Conservation (phyloP, 345 rosid species). For the Jatropha curcas region DNA sequence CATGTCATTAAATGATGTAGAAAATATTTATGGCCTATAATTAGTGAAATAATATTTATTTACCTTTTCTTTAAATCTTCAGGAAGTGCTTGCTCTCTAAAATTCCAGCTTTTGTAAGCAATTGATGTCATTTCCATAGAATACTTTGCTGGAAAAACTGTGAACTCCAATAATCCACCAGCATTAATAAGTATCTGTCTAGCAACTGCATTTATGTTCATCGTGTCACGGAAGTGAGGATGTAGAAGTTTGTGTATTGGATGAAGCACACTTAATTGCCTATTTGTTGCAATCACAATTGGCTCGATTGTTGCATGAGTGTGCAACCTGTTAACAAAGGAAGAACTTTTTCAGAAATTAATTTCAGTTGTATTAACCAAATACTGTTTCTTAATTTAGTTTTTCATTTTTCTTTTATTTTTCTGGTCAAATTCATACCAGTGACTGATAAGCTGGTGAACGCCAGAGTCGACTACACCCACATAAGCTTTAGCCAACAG, state of each 20-base stretch:
- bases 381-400: neutral
- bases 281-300: slow-evolving; percentile 47
- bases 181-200: slow-evolving; percentile 47
- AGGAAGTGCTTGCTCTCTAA: slow-evolving; percentile 46
- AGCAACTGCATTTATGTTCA: slow-evolving; percentile 42
- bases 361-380: neutral
- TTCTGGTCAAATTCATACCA: no score
- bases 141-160: slow-evolving; percentile 42
- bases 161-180: slow-evolving; percentile 37
- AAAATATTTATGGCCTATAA: neutral
- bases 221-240: slow-evolving; percentile 49
- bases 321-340: slow-evolving; percentile 28
- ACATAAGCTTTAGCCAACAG: slow-evolving; percentile 89
- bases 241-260: slow-evolving; percentile 45
- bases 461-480: slow-evolving; percentile 80
- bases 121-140: slow-evolving; percentile 43
- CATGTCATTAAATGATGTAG: neutral
- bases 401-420: no score
- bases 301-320: slow-evolving; percentile 53
- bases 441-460: slow-evolving; percentile 90
- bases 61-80: slow-evolving; percentile 45
- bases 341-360: neutral
- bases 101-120: slow-evolving; percentile 44
- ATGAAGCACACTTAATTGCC: slow-evolving; percentile 49
- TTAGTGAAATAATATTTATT: neutral